Percentiles rank a stretch among this genome's conserved stretches.
phyloP scores from a whole-genome alignment of 495 filamentous ascomycete genomes.

The Tuber melanosporum region DNA sequence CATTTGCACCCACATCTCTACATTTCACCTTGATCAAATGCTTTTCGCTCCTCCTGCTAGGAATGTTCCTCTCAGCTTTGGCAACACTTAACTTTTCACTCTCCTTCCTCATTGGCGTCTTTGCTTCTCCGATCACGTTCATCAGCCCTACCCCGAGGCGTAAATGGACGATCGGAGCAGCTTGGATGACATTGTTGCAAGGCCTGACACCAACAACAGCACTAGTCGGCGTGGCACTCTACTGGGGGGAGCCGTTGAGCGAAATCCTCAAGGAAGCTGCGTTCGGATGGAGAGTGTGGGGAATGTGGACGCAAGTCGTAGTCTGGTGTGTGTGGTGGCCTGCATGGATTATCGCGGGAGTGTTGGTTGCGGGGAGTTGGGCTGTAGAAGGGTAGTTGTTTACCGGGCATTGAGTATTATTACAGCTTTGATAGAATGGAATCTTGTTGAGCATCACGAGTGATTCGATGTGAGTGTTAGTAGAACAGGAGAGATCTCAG shows the following conservation, averaged over 20 bases:
- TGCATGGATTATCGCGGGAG: slow-evolving; percentile 69
- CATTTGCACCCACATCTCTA: slow-evolving; percentile 54
- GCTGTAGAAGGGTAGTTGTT: slow-evolving; percentile 6
- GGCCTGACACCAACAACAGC: slow-evolving; percentile 61
- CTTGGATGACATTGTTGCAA: slow-evolving; percentile 47
- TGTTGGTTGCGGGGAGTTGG: slow-evolving; percentile 46
- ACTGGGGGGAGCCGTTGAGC: slow-evolving; percentile 50
- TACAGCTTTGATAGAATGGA: not conserved
- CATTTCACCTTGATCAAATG: slow-evolving; percentile 75
- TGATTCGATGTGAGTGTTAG: not conserved
- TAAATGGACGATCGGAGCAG: slow-evolving; percentile 35
- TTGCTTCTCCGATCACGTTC: slow-evolving; percentile 70
- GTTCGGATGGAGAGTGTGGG: slow-evolving; percentile 86
- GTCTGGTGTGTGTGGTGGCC: slow-evolving; percentile 99
- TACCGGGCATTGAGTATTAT: not conserved
- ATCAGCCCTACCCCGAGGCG: slow-evolving; percentile 48
- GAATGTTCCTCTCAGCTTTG: slow-evolving; percentile 53
- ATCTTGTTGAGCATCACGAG: not conserved
- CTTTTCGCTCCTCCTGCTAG: slow-evolving; percentile 84
- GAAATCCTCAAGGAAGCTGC: slow-evolving; percentile 66
- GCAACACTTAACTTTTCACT: slow-evolving; percentile 96
- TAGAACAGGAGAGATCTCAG: not conserved
- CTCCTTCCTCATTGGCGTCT: slow-evolving; percentile 73
- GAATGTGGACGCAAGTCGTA: slow-evolving; percentile 81
- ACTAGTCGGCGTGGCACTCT: slow-evolving; percentile 50